phyloP scores from a whole-genome alignment of 768 basidiomycete genomes.

The Lenzites betulinus region DNA sequence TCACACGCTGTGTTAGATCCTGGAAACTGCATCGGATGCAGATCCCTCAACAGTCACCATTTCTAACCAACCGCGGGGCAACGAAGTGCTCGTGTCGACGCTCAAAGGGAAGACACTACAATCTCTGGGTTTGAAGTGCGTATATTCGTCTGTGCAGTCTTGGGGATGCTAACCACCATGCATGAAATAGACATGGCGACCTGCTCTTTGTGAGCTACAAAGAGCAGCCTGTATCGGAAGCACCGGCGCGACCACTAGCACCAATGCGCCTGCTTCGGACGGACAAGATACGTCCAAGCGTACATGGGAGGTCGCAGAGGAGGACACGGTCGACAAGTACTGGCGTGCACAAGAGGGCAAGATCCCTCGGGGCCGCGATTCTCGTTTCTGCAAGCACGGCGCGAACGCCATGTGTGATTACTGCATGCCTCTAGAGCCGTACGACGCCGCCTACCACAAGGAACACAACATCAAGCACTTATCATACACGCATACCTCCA shows the following conservation, averaged over 20 bases:
- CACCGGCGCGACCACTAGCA: constrained; percentile 34
- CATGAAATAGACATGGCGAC: constrained; percentile 83
- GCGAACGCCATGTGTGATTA: constrained; percentile 99
- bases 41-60: constrained; percentile 76
- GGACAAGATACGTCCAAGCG: constrained; percentile 39
- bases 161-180: not conserved
- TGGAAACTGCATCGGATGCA: constrained; percentile 69
- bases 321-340: constrained; percentile 82
- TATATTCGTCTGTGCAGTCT: not conserved
- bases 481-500: constrained; percentile 92
- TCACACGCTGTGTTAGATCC: constrained; percentile 53
- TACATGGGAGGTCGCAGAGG: constrained; percentile 74
- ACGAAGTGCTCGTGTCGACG: constrained; percentile 66
- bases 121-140: constrained; percentile 82
- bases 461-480: constrained; percentile 93
- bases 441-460: constrained; percentile 88
- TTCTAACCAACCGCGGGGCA: constrained; percentile 89
- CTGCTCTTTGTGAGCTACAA: constrained; percentile 85
- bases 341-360: constrained; percentile 88
- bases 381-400: constrained; percentile 90
- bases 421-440: constrained; percentile 98
- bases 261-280: constrained; percentile 17
- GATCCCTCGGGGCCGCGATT: constrained; percentile 80
- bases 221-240: constrained; percentile 36
- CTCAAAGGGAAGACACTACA: constrained; percentile 65